These are phyloP conservation scores for Boletus reticulatus DNA, from an alignment of 768 basidiomycete genomes.

Conservation along the genomic window DNA sequence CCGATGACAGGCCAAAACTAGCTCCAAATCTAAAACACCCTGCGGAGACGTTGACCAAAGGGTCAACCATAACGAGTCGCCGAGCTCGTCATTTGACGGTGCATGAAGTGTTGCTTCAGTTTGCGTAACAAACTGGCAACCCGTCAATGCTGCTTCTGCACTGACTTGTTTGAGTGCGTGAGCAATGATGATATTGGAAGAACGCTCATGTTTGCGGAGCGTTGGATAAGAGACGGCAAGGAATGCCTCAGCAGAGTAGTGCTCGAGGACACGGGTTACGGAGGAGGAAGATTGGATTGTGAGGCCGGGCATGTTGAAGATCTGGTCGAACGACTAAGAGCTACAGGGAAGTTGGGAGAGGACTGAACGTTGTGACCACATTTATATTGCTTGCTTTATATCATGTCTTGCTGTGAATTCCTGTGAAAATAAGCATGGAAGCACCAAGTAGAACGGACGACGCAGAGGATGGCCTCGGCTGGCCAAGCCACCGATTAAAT, in stretches of 20 bases:
- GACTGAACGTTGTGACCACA: too few species aligned
- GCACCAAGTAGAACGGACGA: not conserved
- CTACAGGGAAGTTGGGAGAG: not conserved
- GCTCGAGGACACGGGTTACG: slow-evolving; percentile 34
- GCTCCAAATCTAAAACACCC: slow-evolving; percentile 34
- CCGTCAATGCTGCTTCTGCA: slow-evolving; percentile 37
- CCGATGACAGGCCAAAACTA: slow-evolving; percentile 47
- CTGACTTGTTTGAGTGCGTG: slow-evolving; percentile 45
- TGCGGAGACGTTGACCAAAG: slow-evolving; percentile 40
- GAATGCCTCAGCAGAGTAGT: slow-evolving; percentile 40
- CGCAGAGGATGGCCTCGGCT: slow-evolving; percentile 13
- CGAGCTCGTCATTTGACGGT: slow-evolving; percentile 18
- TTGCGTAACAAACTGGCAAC: slow-evolving; percentile 34
- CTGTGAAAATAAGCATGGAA: slow-evolving; percentile 20
- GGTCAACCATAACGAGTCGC: slow-evolving; percentile 48
- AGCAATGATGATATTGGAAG: slow-evolving; percentile 52
- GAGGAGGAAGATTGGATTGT: slow-evolving; percentile 20
- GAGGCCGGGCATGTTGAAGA: slow-evolving; percentile 31
- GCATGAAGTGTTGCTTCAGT: slow-evolving; percentile 32
- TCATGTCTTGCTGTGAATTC: slow-evolving; percentile 18
- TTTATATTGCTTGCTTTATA: slow-evolving; percentile 6
- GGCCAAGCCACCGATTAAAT: not conserved
- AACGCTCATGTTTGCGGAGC: slow-evolving; percentile 43
- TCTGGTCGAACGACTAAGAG: not conserved
- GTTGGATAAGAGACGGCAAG: slow-evolving; percentile 41